Base-by-base conservation (phyloP, 2,329 filamentous ascomycete species). In the Chrysosporium queenslandicum region DNA sequence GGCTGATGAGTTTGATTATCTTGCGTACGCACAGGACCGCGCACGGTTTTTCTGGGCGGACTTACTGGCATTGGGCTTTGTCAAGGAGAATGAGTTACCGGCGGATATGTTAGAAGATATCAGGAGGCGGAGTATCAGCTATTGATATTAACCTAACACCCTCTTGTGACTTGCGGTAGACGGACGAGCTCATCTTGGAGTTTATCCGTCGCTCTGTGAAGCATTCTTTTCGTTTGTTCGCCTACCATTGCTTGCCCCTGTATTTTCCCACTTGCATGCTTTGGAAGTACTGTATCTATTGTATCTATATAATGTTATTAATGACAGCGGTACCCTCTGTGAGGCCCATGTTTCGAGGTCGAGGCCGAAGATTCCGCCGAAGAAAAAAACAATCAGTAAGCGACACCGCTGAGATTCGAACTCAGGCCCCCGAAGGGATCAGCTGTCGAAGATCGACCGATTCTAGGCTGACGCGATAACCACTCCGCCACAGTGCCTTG, bases 41-140 rank as follows among this genome's bases (percentile, higher is more conserved):
- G 90, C 88, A 0, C 76, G 92, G 71, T 92, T 96, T 69, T 92
- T 98, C 71, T 94, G 91, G 86, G 90, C 89, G 1, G 92, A 98
- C 71, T 82, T 88, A 49, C 72, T 97, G 52, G 73, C 77, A 52
- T 69, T 94, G 68, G 89, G 89, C 0, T 70, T 98, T 36, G 75
- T 92, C 36, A 81, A 78, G 64, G 68, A 75, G 56, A 84, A 90
- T 59, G 88, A 96, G 21, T 70, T 98, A 58, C 88, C 89, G 0
- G 76, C 78, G 58, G 74, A 75, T n/a, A 63, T 94, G 62, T 72
- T 77, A 58, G 65, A 70, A 47, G 77, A 76, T 63, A 64, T 94
- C 55, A 94, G 91, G 55, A 56, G 58, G 23, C 63, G 66, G 74
- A 70, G 78, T 56, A 78, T 92, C 21, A 77, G 84, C 42, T 82